Conservation (phyloP, 139 green algal species). For the Chlorella sp. region DNA sequence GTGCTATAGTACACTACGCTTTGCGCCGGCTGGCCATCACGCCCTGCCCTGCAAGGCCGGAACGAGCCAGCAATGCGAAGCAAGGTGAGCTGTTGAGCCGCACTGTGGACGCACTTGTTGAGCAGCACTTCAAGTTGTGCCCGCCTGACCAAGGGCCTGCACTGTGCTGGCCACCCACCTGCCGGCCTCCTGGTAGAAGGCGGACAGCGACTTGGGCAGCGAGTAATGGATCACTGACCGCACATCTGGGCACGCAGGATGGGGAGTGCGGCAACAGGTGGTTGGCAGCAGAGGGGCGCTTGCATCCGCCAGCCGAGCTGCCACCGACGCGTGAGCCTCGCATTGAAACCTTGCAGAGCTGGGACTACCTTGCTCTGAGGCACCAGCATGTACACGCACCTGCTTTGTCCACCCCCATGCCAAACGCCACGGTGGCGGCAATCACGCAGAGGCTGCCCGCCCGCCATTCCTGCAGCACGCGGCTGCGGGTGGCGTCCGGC, state of each 20-base stretch:
- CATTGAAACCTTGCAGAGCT: too few relatives aligned
- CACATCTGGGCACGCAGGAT: constrained; percentile 56
- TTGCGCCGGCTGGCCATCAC: constrained; percentile 65
- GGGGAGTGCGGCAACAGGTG: too few relatives aligned
- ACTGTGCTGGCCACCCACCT: too few relatives aligned
- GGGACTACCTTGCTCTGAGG: too few relatives aligned
- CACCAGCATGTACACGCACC: background rate
- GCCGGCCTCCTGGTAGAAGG: constrained; percentile 80
- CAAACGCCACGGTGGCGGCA: constrained; percentile 84
- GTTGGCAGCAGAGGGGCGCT: too few relatives aligned
- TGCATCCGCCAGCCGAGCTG: too few relatives aligned
- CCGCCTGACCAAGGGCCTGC: too few relatives aligned
- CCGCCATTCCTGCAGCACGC: constrained; percentile 63
- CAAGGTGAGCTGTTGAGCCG: too few relatives aligned
- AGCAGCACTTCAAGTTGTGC: too few relatives aligned
- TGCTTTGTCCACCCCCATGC: constrained; percentile 58
- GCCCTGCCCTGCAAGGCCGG: constrained; percentile 67
- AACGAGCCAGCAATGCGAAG: too few relatives aligned
- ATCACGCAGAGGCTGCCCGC: constrained; percentile 60
- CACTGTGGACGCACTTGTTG: too few relatives aligned
- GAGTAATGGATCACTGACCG: constrained; percentile 78
- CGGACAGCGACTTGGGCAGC: constrained; percentile 77
- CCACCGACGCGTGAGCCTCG: too few relatives aligned
- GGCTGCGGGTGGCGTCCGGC: constrained; percentile 1
- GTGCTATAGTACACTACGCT: constrained; percentile 73